phyloP scores from a whole-genome alignment of 176 grass and related monocot species.

The Cocos nucifera region DNA sequence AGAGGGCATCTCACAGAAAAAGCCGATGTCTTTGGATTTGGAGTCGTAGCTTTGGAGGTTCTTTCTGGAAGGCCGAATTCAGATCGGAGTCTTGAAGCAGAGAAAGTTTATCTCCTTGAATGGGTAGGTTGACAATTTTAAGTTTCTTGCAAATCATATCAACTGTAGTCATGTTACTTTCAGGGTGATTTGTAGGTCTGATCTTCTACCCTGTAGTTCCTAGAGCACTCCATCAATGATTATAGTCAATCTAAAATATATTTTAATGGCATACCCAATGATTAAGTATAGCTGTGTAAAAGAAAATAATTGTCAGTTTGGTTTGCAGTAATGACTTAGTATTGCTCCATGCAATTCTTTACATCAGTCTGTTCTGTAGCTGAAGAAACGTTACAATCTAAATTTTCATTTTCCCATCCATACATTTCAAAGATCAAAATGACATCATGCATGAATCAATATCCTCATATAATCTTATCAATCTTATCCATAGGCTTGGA shows the following conservation, averaged over 20 bases:
- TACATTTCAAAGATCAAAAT: neutral
- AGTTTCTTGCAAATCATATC: neutral
- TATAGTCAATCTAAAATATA: too few species aligned
- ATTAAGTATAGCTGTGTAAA: neutral
- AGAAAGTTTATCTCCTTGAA: conserved; percentile 34
- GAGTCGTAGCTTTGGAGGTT: conserved; percentile 27
- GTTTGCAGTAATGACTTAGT: too few species aligned
- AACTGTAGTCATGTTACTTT: neutral
- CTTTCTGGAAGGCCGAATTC: conserved; percentile 23
- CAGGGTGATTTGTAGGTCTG: too few species aligned
- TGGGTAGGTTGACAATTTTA: conserved; percentile 9
- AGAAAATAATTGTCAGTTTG: neutral
- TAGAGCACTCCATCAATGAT: too few species aligned
- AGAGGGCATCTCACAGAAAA: conserved; percentile 28
- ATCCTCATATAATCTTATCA: neutral
- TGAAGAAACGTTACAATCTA: too few species aligned
- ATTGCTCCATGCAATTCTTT: too few species aligned
- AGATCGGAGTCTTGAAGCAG: neutral
- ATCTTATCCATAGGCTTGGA: conserved; percentile 24
- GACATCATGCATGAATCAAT: neutral
- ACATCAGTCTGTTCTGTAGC: neutral
- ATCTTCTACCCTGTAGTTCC: too few species aligned
- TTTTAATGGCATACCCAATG: neutral
- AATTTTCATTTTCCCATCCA: too few species aligned
- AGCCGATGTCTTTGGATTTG: conserved; percentile 25